Evolutionary conservation across 2,329 filamentous ascomycete species (phyloP).

Genomic region (Paraconiothyrium brasiliense): DNA sequence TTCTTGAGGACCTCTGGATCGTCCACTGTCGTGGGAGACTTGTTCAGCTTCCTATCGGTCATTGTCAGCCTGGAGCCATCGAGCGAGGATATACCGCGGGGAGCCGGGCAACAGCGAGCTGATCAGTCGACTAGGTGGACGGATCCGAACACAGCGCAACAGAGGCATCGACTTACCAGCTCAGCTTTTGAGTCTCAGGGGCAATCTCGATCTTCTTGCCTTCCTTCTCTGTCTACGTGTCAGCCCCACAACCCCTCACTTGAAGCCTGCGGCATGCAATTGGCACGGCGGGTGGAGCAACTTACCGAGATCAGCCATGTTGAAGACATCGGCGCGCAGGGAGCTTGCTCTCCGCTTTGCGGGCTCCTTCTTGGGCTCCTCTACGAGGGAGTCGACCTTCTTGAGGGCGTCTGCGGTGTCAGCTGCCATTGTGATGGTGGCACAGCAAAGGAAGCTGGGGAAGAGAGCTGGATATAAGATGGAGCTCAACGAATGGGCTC

Average conservation of each 20-base stretch:
- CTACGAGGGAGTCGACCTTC: constrained; percentile 92
- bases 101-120: constrained; percentile 22
- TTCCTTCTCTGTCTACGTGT: constrained; percentile 70
- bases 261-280: constrained; percentile 26
- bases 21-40: constrained; percentile 78
- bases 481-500: constrained; percentile 13
- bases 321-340: constrained; percentile 75
- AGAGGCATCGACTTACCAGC: constrained; percentile 71
- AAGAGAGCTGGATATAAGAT: constrained; percentile 13
- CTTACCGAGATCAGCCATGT: constrained; percentile 87
- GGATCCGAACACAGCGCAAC: constrained; percentile 6
- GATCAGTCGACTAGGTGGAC: not conserved
- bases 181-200: constrained; percentile 84
- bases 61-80: constrained; percentile 27
- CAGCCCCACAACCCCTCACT: constrained; percentile 45
- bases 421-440: constrained; percentile 61
- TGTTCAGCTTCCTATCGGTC: constrained; percentile 85
- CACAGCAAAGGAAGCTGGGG: constrained; percentile 22
- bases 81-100: constrained; percentile 15
- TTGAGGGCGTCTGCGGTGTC: constrained; percentile 66
- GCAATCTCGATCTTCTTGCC: constrained; percentile 77
- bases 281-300: constrained; percentile 24
- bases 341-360: constrained; percentile 77
- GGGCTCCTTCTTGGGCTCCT: constrained; percentile 72
- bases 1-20: constrained; percentile 87